These are phyloP conservation scores for Chalaropsis thielavioides DNA, from an alignment of 2,329 filamentous ascomycete species.

Conservation along the genomic window DNA sequence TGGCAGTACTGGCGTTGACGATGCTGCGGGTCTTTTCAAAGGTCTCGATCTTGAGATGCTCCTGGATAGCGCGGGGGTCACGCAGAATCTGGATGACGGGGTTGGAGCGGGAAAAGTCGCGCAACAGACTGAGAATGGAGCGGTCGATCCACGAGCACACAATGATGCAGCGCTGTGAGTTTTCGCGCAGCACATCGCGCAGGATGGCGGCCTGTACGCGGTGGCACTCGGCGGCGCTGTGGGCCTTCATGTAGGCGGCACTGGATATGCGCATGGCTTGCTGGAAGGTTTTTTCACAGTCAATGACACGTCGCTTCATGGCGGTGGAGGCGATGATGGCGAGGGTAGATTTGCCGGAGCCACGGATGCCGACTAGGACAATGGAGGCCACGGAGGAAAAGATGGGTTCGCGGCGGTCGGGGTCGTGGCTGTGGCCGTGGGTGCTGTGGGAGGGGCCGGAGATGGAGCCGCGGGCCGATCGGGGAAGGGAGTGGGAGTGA, in stretches of 20 bases:
- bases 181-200: conserved; percentile 41
- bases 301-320: conserved; percentile 52
- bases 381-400: conserved; percentile 54
- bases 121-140: conserved; percentile 43
- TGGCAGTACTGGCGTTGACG: conserved; percentile 39
- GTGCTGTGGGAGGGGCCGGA: conserved; percentile 7
- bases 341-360: conserved; percentile 61
- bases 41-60: conserved; percentile 44
- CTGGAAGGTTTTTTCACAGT: conserved; percentile 54
- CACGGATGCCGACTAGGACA: conserved; percentile 57
- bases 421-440: conserved; percentile 19
- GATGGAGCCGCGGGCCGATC: neutral
- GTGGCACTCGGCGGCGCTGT: conserved; percentile 49
- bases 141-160: conserved; percentile 60
- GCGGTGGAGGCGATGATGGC: conserved; percentile 62
- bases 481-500: neutral
- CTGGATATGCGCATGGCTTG: conserved; percentile 48
- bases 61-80: conserved; percentile 48
- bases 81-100: conserved; percentile 58
- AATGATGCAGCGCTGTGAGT: conserved; percentile 49
- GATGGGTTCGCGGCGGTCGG: conserved; percentile 15
- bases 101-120: conserved; percentile 47
- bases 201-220: conserved; percentile 48
- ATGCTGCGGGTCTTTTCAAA: conserved; percentile 43
- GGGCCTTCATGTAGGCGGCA: conserved; percentile 45